Evolutionary conservation across 169 alveolate genomes (phyloP).

Genomic region (Theileria luwenshuni): DNA sequence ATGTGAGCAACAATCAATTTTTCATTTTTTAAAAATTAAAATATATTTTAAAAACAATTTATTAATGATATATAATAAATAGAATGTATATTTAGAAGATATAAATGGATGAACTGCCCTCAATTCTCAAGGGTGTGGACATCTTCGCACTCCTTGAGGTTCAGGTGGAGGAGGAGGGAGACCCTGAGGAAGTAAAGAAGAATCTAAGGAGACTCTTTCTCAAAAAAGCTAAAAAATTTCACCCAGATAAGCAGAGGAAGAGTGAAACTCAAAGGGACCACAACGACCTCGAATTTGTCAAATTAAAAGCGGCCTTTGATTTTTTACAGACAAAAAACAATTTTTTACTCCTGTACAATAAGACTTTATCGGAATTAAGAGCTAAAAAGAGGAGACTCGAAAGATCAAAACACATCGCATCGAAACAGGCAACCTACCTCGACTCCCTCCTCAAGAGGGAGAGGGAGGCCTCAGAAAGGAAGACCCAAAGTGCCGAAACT

Average conservation of each 20-base stretch:
- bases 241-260: slow-evolving; percentile 65
- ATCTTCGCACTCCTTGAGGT: slow-evolving; percentile 54
- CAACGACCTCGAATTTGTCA: slow-evolving; percentile 51
- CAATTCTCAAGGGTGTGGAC: slow-evolving; percentile 63
- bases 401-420: slow-evolving; percentile 42
- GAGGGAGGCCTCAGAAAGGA: slow-evolving; percentile 41
- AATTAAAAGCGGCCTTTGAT: slow-evolving; percentile 68
- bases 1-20: slow-evolving; percentile 45
- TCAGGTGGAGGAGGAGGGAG: slow-evolving; percentile 47
- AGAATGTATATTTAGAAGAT: not conserved
- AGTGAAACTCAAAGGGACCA: slow-evolving; percentile 3
- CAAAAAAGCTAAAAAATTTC: slow-evolving; percentile 58
- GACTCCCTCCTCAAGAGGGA: slow-evolving; percentile 57
- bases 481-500: slow-evolving; percentile 6
- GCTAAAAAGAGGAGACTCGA: slow-evolving; percentile 42
- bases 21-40: slow-evolving; percentile 4
- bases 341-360: slow-evolving; percentile 45
- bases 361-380: slow-evolving; percentile 31
- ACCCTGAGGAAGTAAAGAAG: slow-evolving; percentile 34
- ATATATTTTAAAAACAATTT: no score
- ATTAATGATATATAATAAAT: not conserved
- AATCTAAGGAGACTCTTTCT: slow-evolving; percentile 50
- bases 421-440: slow-evolving; percentile 56
- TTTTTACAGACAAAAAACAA: slow-evolving; percentile 33
- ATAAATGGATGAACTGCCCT: slow-evolving; percentile 42